Conservation (phyloP, 1,284 basidiomycete genomes). For the Pascua sp. region DNA sequence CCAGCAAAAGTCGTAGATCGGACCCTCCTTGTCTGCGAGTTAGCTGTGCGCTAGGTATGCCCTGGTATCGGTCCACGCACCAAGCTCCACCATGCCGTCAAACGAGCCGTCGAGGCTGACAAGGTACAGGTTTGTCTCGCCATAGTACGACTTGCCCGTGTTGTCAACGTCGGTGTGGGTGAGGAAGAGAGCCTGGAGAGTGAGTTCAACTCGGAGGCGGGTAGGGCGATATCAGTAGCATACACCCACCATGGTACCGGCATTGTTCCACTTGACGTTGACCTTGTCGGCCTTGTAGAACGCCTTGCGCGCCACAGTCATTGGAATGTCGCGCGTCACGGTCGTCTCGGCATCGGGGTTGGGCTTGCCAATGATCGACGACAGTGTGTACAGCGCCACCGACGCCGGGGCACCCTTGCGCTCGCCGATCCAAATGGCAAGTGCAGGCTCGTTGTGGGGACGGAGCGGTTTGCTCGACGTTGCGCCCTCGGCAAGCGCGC, state of each 20-base stretch:
- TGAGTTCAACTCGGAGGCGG: too few species aligned
- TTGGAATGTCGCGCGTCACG: conserved; percentile 48
- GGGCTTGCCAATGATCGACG: conserved; percentile 55
- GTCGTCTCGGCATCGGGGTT: conserved; percentile 58
- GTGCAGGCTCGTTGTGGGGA: conserved; percentile 36
- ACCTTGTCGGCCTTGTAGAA: conserved; percentile 96
- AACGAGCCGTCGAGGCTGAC: conserved; percentile 93
- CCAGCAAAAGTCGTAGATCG: conserved; percentile 95
- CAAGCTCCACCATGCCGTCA: conserved; percentile 80
- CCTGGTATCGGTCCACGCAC: too few species aligned
- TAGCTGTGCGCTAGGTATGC: too few species aligned
- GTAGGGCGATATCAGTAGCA: too few species aligned
- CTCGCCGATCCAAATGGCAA: conserved; percentile 89
- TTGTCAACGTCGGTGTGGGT: conserved; percentile 97
- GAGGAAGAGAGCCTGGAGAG: conserved; percentile 68
- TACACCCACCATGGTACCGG: conserved; percentile 59
- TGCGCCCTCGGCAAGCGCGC: conserved; percentile 29
- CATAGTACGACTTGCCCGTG: conserved; percentile 96
- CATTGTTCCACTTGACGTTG: conserved; percentile 92
- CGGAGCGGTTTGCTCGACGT: conserved; percentile 31
- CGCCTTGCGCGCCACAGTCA: conserved; percentile 62
- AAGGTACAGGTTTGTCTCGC: conserved; percentile 92
- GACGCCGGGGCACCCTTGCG: conserved; percentile 95
- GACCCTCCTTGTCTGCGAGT: conserved; percentile 80
- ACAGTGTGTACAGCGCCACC: conserved; percentile 77